Evolutionary conservation across 352 stramenopile genomes (phyloP), one percentile per base, ranked within the genome.

Genomic region (Globisporangium orthogonon): DNA sequence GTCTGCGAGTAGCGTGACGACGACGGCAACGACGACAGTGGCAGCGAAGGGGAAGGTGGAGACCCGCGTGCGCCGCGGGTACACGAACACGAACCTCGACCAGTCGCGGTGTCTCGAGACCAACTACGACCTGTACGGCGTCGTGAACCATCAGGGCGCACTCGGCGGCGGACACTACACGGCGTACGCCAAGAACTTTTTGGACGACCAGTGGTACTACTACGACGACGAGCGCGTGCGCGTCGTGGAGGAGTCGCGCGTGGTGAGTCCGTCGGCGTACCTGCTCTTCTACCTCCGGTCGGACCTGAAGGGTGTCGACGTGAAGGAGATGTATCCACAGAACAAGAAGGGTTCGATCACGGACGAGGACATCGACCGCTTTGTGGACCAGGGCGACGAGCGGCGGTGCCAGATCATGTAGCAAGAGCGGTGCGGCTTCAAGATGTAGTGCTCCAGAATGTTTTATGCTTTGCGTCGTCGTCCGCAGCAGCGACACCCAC

Each of bases 201-300:
- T 93, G 35, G 84, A 94, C 50, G 83, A 91, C 46, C 86, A 96
- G 65, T 96, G 87, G 87, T 95, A 95, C 51, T 94, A 87, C 63
- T 96, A 94, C 61, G 87, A 96, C 61, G 87, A 96, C 60, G 83
- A 94, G 66, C 83, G 85, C 35, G 85, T 94, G 37, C 82, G 86
- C 54, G 72, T 94, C 10, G 76, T 97, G 2, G 84, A 94, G 60
- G 87, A 95, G 50, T 75, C 78, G 49, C 88, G 95, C 60, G 76
- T 96, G 31, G 80, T 95, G 23, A 94, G 70, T 18, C 70, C 84
- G 33, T 89, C 86, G 1, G 87, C 89, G 28, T 98, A 98, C 69
- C 70, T 97, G 61, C 76, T 97, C 7, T 98, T 97, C 61, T 98
- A 97, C 64, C 61, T 96, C 40, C 80, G 87, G 39, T 93, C 87